Base-by-base conservation (phyloP, 768 basidiomycete genomes). In the Thelephora aurantiotincta region DNA sequence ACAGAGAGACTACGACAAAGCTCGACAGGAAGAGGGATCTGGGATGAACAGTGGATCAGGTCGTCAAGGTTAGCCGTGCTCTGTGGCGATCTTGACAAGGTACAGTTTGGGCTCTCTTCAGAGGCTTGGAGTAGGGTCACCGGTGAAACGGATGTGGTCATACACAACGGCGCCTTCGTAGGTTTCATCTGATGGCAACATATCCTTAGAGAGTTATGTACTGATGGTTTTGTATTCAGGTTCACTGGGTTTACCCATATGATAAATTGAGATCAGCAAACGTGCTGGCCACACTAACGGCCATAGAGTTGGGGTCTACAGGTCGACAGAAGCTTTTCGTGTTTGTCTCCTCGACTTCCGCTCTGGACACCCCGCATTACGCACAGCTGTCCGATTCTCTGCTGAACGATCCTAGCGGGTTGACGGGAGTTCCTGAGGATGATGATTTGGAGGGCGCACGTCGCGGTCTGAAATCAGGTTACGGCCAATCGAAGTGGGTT, bases 171-270 rank as follows among this genome's bases (percentile, higher is more conserved):
- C 33, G 96, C 96, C n/a, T 64, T 97, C 63, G 94, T 93, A 55
- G 50, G 83, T 70, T n/a, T 5, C n/a, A 33, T 26, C 33, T 34
- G 18, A 35, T 33, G 16, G 6, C 45, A 22, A 16, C 35, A 23
- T 35, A 33, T 2, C 26, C 45, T 14, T 30, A 20, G 23, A 14
- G 26, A 16, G 43, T 36, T 43, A n/a, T n/a, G 47, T 38, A 2
- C 18, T 33, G 33, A 14, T 6, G 9, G 16, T 33, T 20, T 26
- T 46, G 5, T 14, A 14, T 20, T 57, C 38, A 91, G 89, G 90
- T 98, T 12, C 96, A 99, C 59, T 99, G 96, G 96, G 89, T 99
- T 2, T 99, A 96, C 63, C 91, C 92, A 0, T 99, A 99, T 65
- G 83, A 93, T 60, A 90, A 81, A 60, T 72, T 99, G 11, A 85